Conservation (phyloP, 768 basidiomycete genomes). For the Crucibulum laeve region DNA sequence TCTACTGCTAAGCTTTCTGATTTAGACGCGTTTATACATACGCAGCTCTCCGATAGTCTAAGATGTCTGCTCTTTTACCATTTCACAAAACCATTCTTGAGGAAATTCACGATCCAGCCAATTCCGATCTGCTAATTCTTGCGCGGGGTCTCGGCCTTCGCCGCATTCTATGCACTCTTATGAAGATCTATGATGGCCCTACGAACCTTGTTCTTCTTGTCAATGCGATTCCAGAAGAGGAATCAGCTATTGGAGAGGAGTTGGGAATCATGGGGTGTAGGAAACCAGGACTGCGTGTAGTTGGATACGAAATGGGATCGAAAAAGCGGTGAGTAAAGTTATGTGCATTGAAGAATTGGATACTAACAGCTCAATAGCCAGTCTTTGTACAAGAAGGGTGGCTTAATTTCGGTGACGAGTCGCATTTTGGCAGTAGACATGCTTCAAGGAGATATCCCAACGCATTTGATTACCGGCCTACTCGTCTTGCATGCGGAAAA, state of each 20-base stretch:
- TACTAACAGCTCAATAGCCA: slow-evolving; percentile 46
- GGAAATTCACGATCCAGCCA: slow-evolving; percentile 68
- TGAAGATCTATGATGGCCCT: slow-evolving; percentile 90
- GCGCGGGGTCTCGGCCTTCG: slow-evolving; percentile 91
- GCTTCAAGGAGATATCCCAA: slow-evolving; percentile 82
- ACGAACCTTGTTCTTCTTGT: slow-evolving; percentile 82
- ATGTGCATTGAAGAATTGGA: neutral
- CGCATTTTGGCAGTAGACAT: slow-evolving; percentile 95
- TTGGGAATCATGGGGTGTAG: slow-evolving; percentile 89
- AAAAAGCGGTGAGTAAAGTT: slow-evolving; percentile 65
- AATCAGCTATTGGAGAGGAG: slow-evolving; percentile 88
- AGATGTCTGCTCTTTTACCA: slow-evolving; percentile 50
- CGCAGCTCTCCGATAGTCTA: no score
- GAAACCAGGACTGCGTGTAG: slow-evolving; percentile 76
- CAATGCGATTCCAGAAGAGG: slow-evolving; percentile 82
- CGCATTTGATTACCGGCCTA: slow-evolving; percentile 82
- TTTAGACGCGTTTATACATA: neutral
- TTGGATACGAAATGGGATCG: slow-evolving; percentile 75
- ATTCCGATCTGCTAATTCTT: slow-evolving; percentile 70
- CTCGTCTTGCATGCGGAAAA: slow-evolving; percentile 89
- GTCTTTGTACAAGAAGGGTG: slow-evolving; percentile 82
- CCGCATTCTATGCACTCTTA: slow-evolving; percentile 74
- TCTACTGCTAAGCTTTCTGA: neutral
- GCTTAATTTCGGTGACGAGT: slow-evolving; percentile 88
- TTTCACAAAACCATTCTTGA: slow-evolving; percentile 69